phyloP scores from a whole-genome alignment of 75 land plant genomes.

The Pinus taeda region DNA sequence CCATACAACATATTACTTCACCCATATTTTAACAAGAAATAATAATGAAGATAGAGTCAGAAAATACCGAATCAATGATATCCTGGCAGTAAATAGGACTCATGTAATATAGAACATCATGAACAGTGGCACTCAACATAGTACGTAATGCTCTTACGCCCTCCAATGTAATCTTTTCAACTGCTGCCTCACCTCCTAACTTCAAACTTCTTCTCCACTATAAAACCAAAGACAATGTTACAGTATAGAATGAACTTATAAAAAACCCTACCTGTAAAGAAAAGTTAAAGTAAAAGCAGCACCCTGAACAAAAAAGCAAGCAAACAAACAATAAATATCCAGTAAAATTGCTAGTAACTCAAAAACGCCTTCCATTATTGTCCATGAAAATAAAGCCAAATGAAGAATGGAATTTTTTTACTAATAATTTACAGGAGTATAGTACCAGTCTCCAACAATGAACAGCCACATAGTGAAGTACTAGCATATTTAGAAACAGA shows the following conservation, averaged over 20 bases:
- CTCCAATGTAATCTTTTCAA: slow-evolving; percentile 81
- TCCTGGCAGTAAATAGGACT: slow-evolving; percentile 96
- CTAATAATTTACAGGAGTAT: not conserved
- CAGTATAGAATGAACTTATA: not conserved
- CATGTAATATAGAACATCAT: slow-evolving; percentile 97
- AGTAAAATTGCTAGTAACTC: not conserved
- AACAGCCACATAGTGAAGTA: no score
- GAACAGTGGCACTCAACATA: slow-evolving; percentile 89
- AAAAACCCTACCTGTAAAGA: not conserved
- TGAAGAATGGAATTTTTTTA: not conserved
- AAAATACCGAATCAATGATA: slow-evolving; percentile 87
- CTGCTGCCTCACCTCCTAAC: slow-evolving; percentile 84
- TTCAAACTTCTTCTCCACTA: slow-evolving; percentile 94
- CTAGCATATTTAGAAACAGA: not conserved
- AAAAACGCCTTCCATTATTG: not conserved
- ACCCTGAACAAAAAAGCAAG: not conserved
- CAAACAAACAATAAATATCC: not conserved
- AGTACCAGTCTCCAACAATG: no score
- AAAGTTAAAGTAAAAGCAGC: not conserved
- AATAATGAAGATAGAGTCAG: not conserved
- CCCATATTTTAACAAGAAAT: not conserved
- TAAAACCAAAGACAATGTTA: slow-evolving; percentile 6
- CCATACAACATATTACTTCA: not conserved
- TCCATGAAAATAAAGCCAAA: not conserved
- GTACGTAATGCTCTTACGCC: slow-evolving; percentile 88